Evolutionary conservation across 768 basidiomycete genomes (phyloP), one percentile per base, ranked within the genome.

Genomic region (Kwoniella mangroviensis): DNA sequence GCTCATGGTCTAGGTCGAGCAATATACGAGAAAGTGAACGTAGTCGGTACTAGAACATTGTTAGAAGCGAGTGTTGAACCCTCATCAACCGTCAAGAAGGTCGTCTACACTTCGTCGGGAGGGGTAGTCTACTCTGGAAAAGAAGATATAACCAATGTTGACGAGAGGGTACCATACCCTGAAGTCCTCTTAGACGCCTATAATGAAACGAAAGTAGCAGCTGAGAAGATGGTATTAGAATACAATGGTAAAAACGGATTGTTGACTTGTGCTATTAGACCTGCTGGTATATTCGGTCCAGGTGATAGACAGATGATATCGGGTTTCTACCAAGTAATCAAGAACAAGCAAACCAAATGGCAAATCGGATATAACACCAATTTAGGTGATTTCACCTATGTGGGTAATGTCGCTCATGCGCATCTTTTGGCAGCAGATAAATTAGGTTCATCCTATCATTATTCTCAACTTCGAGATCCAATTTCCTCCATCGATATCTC

Each of bases 271-370:
- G 92, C 94, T 15, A 84, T 98, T 53, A 86, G 97, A 49, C 96
- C 96, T 1, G 90, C 95, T 19, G 94, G 96, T 2, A 97, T 98
- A 76, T 98, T 98, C 77, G 97, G 97, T 15, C 94, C 94, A 5
- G 94, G 96, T 5, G 97, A 98, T 78, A 88, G 92, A 11, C 94
- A 97, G 82, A 86, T 88, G 73, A 89, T 95, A 84, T 84, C 87
- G 1, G 92, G 92, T n/a, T 85, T 96, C 43, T 89, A 89, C 81
- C 85, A 90, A 68, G 94, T 90, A 3, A 91, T 92, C 82, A 86
- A 91, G 77, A 87, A 89, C 54, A 88, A 89, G 19, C 91, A 97
- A 82, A 94, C 93, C 0, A 90, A 92, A 74, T 92, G 93, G 86
- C 95, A 98, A 83, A 89, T 99, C 73, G 97, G 97, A 45, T 86